These are phyloP conservation scores for Beauveria medogensis DNA, from an alignment of 2,329 filamentous ascomycete genomes.

Conservation along the genomic window DNA sequence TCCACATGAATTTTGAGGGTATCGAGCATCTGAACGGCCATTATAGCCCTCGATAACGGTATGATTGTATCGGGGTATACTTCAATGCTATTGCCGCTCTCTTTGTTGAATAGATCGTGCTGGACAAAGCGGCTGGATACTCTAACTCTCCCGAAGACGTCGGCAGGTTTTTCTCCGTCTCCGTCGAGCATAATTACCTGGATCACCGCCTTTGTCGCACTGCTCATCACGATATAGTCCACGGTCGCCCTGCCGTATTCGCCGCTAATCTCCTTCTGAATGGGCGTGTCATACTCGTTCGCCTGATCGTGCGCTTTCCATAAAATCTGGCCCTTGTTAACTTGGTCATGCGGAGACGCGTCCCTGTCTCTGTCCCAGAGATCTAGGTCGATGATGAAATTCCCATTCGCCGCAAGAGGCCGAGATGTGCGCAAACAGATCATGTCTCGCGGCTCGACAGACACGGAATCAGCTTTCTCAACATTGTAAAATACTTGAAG, in stretches of 20 bases:
- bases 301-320: neutral
- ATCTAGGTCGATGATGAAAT: neutral
- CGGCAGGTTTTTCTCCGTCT: constrained; percentile 8
- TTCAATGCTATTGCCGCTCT: neutral
- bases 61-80: neutral
- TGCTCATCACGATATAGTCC: constrained; percentile 6
- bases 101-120: neutral
- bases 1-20: neutral
- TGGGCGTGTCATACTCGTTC: neutral
- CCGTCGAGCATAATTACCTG: constrained; percentile 9
- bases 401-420: neutral
- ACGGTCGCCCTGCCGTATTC: constrained; percentile 8
- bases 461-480: neutral
- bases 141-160: constrained; percentile 2
- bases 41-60: neutral
- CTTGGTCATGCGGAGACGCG: neutral
- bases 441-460: neutral
- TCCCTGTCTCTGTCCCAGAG: neutral
- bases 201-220: neutral
- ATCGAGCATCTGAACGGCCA: neutral
- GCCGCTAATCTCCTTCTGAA: neutral
- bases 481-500: neutral
- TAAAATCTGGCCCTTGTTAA: neutral
- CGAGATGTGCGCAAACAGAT: neutral
- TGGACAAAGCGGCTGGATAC: neutral